Evolutionary conservation across 2,329 filamentous ascomycete species (phyloP).

Genomic region (Keithomyces neogunnii): DNA sequence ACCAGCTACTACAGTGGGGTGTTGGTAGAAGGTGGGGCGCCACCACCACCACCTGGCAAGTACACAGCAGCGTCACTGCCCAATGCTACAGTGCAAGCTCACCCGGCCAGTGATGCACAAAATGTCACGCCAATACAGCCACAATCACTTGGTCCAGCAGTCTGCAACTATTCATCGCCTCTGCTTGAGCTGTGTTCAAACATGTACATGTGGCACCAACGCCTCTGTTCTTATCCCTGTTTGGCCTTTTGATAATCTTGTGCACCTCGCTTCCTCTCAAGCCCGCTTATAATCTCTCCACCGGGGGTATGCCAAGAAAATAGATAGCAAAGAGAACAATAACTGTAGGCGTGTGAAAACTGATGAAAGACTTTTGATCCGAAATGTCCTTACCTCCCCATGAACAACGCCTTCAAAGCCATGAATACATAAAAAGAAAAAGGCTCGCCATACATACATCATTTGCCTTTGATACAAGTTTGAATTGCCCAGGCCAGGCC

Average conservation of each 20-base stretch:
- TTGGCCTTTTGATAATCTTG: background rate
- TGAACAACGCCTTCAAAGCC: slow-evolving; percentile 1
- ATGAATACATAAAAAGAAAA: background rate
- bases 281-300: background rate
- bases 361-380: slow-evolving; percentile 3
- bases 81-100: too few relatives aligned
- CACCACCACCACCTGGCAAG: too few relatives aligned
- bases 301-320: slow-evolving; percentile 3
- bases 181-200: too few relatives aligned
- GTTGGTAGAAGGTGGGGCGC: too few relatives aligned
- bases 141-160: too few relatives aligned
- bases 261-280: background rate
- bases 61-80: too few relatives aligned
- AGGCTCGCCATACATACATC: background rate
- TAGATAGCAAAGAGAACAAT: background rate
- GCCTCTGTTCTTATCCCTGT: background rate
- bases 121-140: too few relatives aligned
- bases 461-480: background rate
- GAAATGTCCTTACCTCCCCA: background rate
- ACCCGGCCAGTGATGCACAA: too few relatives aligned
- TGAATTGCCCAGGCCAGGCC: background rate
- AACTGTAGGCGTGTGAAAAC: background rate
- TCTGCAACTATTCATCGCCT: too few relatives aligned
- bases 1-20: too few relatives aligned
- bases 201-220: too few relatives aligned